Evolutionary conservation across 768 basidiomycete species (phyloP), one percentile per base, ranked within the genome.

Genomic region (Russula brevipes): DNA sequence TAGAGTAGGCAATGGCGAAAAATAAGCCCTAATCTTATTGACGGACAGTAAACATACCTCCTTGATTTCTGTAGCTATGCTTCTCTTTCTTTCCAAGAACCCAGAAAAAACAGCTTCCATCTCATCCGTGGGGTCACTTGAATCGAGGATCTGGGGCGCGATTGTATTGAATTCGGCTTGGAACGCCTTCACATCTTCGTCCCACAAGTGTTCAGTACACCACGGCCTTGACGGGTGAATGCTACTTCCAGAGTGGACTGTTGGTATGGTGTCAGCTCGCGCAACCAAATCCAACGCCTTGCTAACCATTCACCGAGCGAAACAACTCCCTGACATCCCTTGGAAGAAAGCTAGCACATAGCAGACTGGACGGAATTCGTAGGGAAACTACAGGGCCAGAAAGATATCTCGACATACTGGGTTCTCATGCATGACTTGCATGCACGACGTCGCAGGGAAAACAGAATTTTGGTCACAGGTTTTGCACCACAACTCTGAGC

Each of bases 401-500:
- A 33, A 44, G 50, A 10, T 7, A 5, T 17, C 24, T 11, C 4
- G 50, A 14, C 52, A n/a, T 45, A 65, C 63, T 60, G 58, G 12
- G 12, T 36, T 38, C 17, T 56, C 54, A 60, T 54, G 44, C 63
- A 65, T 4, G 45, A 41, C 36, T 56, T 65, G 59, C 63, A 65
- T 7, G 59, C 59, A 16, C 63, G 63, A 24, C 63, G 63, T 31
- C 59, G 58, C 19, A 65, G 19, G 2, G 54, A 31, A 38, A 60
- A 65, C 7, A 65, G n/a, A 6, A 65, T 42, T 30, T 65, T 65
- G 31, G 45, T 41, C 17, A 64, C 63, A 14, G 59, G 54, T 39
- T 65, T 65, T 45, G 63, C 59, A 14, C 59, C 59, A 30, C 63
- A 65, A 11, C 54, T 60, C 63, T 65, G 19, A 19, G 19, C 10